Percentiles rank a stretch among this genome's conserved stretches.
Evolutionary conservation across 495 filamentous ascomycete species (phyloP).

Genomic region (Talaromyces liani): DNA sequence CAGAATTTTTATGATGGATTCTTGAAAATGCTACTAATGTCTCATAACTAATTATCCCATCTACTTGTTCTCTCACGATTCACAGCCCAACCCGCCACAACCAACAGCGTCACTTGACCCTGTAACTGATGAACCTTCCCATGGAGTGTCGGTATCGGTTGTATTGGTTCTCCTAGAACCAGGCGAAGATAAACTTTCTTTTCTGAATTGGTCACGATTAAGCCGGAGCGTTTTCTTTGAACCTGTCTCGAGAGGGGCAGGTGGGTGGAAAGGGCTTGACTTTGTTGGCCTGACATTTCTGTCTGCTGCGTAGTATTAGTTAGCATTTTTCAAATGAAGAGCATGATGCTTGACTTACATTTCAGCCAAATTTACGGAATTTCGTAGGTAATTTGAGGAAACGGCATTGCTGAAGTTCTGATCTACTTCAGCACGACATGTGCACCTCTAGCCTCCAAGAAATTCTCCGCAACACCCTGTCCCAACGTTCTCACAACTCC

Average conservation of each 20-base stretch:
- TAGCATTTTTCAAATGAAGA: too few relatives aligned
- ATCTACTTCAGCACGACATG: slow-evolving; percentile 83
- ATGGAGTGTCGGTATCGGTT: slow-evolving; percentile 47
- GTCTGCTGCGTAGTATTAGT: too few relatives aligned
- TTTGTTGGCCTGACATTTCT: slow-evolving; percentile 61
- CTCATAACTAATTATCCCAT: not conserved
- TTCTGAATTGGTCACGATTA: slow-evolving; percentile 66
- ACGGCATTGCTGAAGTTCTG: not conserved
- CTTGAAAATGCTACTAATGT: not conserved
- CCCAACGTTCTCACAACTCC: slow-evolving; percentile 65
- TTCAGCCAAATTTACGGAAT: not conserved
- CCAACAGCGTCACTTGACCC: slow-evolving; percentile 43
- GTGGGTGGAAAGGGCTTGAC: slow-evolving; percentile 87
- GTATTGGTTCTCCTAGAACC: slow-evolving; percentile 30
- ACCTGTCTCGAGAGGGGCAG: slow-evolving; percentile 65
- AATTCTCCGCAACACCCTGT: slow-evolving; percentile 75
- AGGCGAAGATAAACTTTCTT: slow-evolving; percentile 44
- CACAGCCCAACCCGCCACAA: slow-evolving; percentile 33
- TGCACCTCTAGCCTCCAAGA: slow-evolving; percentile 80
- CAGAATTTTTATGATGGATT: not conserved
- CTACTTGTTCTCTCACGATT: not conserved
- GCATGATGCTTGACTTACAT: not conserved
- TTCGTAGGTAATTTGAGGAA: not conserved
- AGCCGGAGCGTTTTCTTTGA: slow-evolving; percentile 87
- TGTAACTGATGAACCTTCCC: slow-evolving; percentile 47